Base-by-base conservation (phyloP, 2,329 filamentous ascomycete species). In the Parastagonospora avenae region DNA sequence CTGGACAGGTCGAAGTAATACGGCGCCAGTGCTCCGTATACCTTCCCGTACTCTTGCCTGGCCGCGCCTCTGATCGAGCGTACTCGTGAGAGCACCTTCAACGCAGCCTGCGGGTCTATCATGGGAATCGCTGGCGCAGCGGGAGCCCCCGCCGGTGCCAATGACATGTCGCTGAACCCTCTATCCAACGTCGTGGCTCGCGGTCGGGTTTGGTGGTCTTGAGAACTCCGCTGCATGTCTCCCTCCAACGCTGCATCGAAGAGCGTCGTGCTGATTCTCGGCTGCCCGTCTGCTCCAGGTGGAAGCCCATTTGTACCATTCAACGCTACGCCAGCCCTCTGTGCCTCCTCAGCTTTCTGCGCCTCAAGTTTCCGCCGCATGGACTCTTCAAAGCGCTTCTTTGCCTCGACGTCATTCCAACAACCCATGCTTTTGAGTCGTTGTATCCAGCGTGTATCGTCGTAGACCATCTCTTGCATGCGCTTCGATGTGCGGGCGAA, bases 401-500 rank as follows among this genome's bases (percentile, higher is more conserved):
- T 83, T 4, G 94, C 94, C 70, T 96, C 93, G 3, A 79, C 74
- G 70, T 99, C 94, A 67, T 96, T 88, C 94, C 94, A 99, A 60
- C 90, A 89, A 2, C 88, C 90, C 86, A 99, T 96, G 51, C 83
- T 86, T 70, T 89, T 89, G 47, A 99, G 76, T 57, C 90, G 84
- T 57, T 90, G 86, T 33, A 97, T 89, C 94, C 94, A 99, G 77
- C 93, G 84, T 42, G 92, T 91, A 74, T 99, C 94, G 73, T 99
- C 94, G 75, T 97, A 99, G 2, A 97, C 92, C 92, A 99, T 99
- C 76, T 99, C 94, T 70, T 89, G 88, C 82, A 97, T 85, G 54
- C 91, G 89, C 68, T 85, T 89, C 51, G 91, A 96, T 19, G 90
- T 87, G 57, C 88, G 87, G 38, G 94, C 93, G 70, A 91, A 93